Conservation (phyloP, 1,284 basidiomycete genomes). For the Tausonia pullulans region DNA sequence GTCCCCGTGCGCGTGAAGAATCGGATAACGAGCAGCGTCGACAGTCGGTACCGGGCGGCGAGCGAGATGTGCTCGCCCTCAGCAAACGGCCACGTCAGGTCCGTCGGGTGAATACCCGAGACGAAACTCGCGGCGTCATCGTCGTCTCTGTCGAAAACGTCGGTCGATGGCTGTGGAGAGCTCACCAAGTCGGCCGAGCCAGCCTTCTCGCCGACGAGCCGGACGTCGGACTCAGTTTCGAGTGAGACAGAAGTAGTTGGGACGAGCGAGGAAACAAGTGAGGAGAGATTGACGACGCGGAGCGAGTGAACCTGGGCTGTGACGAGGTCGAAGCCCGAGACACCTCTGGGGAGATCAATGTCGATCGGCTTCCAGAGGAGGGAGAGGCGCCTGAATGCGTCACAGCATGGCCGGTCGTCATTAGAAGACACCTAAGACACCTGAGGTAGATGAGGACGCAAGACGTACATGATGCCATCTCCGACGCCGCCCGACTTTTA, state of each 20-base stretch:
- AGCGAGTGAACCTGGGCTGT: conserved; percentile 27
- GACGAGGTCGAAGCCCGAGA: conserved; percentile 31
- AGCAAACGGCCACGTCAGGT: background rate
- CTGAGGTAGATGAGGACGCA: background rate
- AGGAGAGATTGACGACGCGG: conserved; percentile 21
- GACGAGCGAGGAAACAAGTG: conserved; percentile 14
- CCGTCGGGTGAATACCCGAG: background rate
- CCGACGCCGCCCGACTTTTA: conserved; percentile 27
- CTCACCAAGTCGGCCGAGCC: background rate
- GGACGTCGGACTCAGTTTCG: conserved; percentile 27
- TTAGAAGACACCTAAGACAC: background rate
- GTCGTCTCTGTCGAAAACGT: background rate
- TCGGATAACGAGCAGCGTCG: conserved; percentile 30
- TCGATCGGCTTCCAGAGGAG: conserved; percentile 36
- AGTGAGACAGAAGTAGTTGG: conserved; percentile 23
- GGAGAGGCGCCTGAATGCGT: conserved; percentile 26
- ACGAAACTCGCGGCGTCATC: background rate
- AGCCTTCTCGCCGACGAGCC: background rate
- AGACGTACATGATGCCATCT: conserved; percentile 25
- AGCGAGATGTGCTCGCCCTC: conserved; percentile 14
- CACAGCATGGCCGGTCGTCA: background rate
- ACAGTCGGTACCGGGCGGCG: conserved; percentile 33
- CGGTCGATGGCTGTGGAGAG: background rate
- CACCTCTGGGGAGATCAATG: conserved; percentile 26
- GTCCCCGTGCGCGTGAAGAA: conserved; percentile 23